Evolutionary conservation across 352 stramenopile genomes (phyloP).

Genomic region (Phytophthora idaei): DNA sequence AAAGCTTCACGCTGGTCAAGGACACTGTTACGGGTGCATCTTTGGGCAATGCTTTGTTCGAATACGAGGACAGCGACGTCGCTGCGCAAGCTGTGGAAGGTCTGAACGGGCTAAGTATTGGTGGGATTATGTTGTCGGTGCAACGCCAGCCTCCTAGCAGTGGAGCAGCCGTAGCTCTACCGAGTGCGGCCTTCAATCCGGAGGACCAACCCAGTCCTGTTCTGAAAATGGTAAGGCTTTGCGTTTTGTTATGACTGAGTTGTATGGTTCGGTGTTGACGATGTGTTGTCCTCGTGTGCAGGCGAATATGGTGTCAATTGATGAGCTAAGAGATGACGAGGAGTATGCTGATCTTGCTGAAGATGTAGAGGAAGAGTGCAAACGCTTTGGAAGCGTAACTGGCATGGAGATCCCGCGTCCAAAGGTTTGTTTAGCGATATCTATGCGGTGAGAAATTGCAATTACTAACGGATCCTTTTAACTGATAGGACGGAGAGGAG

Average conservation of each 20-base stretch:
- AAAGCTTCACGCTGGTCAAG: constrained; percentile 69
- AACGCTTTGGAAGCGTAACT: constrained; percentile 78
- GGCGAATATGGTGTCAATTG: constrained; percentile 86
- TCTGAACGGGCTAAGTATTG: constrained; percentile 81
- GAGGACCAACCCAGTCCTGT: constrained; percentile 60
- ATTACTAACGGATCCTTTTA: neutral
- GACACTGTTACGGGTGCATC: constrained; percentile 54
- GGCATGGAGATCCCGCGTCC: constrained; percentile 81
- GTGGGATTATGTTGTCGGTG: constrained; percentile 67
- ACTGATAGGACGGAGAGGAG: constrained; percentile 56
- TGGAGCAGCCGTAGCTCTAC: constrained; percentile 7
- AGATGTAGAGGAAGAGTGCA: constrained; percentile 91
- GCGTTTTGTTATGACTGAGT: neutral
- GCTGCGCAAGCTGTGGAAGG: constrained; percentile 68
- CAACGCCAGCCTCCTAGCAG: constrained; percentile 50
- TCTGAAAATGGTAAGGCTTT: constrained; percentile 69
- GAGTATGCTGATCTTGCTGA: constrained; percentile 89
- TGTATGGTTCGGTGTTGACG: constrained; percentile 3
- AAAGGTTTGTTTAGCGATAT: constrained; percentile 52
- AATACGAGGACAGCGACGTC: constrained; percentile 72
- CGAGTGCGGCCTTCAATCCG: constrained; percentile 9
- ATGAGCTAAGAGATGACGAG: constrained; percentile 86
- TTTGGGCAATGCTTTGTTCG: constrained; percentile 78
- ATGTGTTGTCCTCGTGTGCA: constrained; percentile 19
- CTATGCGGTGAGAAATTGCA: neutral